Evolutionary conservation across 371 early-diverging fungal species (phyloP).

Genomic region (Mucor indicus): DNA sequence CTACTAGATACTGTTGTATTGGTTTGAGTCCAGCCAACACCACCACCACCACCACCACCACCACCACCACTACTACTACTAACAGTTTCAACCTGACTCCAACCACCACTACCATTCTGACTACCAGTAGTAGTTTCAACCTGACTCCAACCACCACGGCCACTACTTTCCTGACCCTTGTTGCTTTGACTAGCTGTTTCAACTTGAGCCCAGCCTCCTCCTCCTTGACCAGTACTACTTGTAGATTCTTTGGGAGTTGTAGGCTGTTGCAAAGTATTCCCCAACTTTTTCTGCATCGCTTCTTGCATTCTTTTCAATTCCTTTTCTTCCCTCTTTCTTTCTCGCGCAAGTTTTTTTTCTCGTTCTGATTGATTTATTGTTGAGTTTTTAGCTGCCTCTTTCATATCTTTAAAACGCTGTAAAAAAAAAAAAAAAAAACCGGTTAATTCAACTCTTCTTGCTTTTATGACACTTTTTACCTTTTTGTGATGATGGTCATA

Average conservation of each 20-base stretch:
- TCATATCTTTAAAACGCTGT: conserved; percentile 79
- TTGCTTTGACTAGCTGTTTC: neutral
- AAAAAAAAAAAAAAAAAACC: neutral
- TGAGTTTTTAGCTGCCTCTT: conserved; percentile 50
- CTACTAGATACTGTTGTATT: no score
- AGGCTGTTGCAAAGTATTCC: conserved; percentile 2
- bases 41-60: conserved; percentile 1
- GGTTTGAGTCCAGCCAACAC: no score
- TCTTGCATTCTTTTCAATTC: conserved; percentile 68
- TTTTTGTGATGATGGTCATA: conserved; percentile 81
- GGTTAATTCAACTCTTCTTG: neutral
- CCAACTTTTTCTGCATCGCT: conserved; percentile 54
- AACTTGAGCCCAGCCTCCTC: neutral
- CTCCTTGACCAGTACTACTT: neutral
- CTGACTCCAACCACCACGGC: no score
- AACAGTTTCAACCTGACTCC: neutral
- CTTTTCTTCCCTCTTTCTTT: conserved; percentile 64
- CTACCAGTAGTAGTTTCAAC: no score
- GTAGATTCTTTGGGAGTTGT: neutral
- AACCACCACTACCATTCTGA: no score
- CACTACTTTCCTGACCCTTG: no score
- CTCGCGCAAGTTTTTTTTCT: conserved; percentile 61
- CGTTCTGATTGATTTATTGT: conserved; percentile 29
- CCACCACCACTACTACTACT: neutral
- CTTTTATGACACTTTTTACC: conserved; percentile 23